Evolutionary conservation across 2,329 filamentous ascomycete genomes (phyloP).

Genomic region (Pseudogymnoascus sp.): DNA sequence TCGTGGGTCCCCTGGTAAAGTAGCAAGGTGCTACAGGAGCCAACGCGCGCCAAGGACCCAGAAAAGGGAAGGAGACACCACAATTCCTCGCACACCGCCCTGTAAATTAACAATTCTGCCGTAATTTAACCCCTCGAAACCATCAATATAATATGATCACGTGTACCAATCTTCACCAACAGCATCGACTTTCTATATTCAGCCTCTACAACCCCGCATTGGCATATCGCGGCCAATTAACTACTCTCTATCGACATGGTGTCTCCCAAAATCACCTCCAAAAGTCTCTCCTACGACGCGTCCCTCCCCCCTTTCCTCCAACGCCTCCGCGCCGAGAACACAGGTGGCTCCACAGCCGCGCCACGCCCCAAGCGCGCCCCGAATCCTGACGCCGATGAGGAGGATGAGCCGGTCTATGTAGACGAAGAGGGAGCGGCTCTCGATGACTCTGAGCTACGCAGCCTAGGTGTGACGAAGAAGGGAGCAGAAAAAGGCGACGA

Average conservation of each 20-base stretch:
- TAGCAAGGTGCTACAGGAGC: not conserved
- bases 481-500: constrained; percentile 15
- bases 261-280: constrained; percentile 55
- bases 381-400: constrained; percentile 60
- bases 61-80: not conserved
- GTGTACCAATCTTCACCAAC: not conserved
- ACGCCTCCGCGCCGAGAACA: constrained; percentile 45
- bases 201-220: not conserved
- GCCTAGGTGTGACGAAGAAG: not conserved
- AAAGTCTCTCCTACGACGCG: constrained; percentile 59
- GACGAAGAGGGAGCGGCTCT: constrained; percentile 61
- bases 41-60: not conserved
- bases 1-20: not conserved
- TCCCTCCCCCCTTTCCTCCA: constrained; percentile 54
- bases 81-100: constrained; percentile 2
- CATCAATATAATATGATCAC: not conserved
- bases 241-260: not conserved
- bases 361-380: constrained; percentile 38
- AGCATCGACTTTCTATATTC: constrained; percentile 1
- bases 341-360: constrained; percentile 29
- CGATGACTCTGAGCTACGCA: constrained; percentile 16
- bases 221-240: not conserved
- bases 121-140: constrained; percentile 2
- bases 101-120: constrained; percentile 4
- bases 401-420: constrained; percentile 68